A percentile compares a stretch with the other conserved stretches of the same genome.
Evolutionary conservation across 2,329 filamentous ascomycete species (phyloP).

Genomic region (Venturia asperata): DNA sequence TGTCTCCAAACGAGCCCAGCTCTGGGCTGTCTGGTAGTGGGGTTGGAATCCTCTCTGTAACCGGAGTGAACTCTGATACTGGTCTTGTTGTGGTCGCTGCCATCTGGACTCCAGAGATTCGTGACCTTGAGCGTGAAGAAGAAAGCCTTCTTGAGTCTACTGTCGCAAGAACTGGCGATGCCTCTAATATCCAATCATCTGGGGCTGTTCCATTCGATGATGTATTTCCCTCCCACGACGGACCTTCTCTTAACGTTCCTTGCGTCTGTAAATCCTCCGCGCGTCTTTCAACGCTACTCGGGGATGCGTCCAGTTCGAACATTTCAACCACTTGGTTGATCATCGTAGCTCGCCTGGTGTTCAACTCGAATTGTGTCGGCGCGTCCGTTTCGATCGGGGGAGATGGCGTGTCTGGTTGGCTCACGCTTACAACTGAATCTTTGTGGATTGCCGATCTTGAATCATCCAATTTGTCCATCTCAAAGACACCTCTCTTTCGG

Average conservation of each 20-base stretch:
- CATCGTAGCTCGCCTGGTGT: not conserved
- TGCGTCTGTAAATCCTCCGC: not conserved
- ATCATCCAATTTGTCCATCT: not conserved
- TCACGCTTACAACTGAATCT: not conserved
- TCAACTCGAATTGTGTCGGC: not conserved
- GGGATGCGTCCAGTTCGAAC: not conserved
- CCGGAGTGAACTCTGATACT: not conserved
- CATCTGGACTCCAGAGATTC: not conserved
- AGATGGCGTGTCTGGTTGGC: not conserved
- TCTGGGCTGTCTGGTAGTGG: not conserved
- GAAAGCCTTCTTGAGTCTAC: not conserved
- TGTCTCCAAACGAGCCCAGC: not conserved
- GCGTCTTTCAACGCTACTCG: not conserved
- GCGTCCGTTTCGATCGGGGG: not conserved
- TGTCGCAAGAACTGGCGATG: not conserved
- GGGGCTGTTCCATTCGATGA: not conserved
- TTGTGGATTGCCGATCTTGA: constrained; percentile 2
- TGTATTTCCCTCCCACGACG: not conserved
- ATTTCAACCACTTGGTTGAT: constrained; percentile 7
- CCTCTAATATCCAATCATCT: not conserved
- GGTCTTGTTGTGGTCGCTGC: not conserved
- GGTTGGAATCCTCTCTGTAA: not conserved
- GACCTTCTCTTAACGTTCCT: not conserved
- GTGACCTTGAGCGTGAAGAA: not conserved
- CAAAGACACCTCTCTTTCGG: not conserved